Conservation (phyloP, 192 early-diverging fungal genomes). For the Coemansia asiatica region DNA sequence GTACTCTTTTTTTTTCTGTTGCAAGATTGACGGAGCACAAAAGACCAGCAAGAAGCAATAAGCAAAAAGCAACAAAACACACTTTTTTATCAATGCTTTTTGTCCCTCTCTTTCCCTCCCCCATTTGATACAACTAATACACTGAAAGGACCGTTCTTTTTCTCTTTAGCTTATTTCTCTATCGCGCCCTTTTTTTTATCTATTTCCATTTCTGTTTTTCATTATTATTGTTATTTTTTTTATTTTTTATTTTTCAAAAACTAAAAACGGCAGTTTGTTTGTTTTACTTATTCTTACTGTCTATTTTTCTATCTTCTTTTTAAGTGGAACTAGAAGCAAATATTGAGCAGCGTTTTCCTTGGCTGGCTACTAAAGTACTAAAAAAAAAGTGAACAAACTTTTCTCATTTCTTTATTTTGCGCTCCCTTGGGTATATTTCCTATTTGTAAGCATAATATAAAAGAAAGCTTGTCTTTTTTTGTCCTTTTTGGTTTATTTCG, state of each 20-base stretch:
- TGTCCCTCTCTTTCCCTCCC: neutral
- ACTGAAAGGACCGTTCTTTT: neutral
- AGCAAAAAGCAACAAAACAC: neutral
- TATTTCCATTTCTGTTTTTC: neutral
- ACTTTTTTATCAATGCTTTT: neutral
- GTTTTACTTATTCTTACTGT: neutral
- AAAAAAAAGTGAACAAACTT: too few relatives aligned
- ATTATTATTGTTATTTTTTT: neutral
- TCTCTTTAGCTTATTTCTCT: neutral
- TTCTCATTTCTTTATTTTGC: neutral
- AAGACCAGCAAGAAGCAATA: neutral
- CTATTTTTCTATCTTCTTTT: too few relatives aligned
- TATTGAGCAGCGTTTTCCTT: too few relatives aligned
- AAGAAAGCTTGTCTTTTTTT: neutral
- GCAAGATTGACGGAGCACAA: neutral
- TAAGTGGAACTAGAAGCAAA: too few relatives aligned
- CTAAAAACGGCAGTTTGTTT: neutral
- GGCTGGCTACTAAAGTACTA: too few relatives aligned
- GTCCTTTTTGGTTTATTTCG: neutral
- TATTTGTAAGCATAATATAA: neutral
- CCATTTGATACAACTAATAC: neutral
- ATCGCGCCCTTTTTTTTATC: neutral
- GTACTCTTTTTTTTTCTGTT: neutral
- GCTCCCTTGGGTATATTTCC: neutral
- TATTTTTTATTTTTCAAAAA: neutral